These are phyloP conservation scores for Hydnomerulius pinastri DNA, from an alignment of 768 basidiomycete genomes.

Conservation along the genomic window DNA sequence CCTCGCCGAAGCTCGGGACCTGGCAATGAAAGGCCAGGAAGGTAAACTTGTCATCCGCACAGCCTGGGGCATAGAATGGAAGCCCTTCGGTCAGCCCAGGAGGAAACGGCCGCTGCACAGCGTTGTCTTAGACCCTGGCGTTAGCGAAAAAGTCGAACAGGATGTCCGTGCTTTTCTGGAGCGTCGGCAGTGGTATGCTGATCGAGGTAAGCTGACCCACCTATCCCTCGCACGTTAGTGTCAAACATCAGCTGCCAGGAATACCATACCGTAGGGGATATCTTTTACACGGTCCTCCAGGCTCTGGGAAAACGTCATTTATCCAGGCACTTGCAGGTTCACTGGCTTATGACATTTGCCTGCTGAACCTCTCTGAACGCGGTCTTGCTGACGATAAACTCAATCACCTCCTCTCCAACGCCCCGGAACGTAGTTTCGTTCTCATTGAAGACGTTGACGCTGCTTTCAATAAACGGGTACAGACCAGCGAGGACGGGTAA, in stretches of 20 bases:
- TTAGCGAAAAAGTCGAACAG: conserved; percentile 79
- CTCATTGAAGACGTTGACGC: conserved; percentile 98
- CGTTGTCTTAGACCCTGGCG: conserved; percentile 81
- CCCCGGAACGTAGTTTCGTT: conserved; percentile 91
- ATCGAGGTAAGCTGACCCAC: conserved; percentile 66
- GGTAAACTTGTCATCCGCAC: conserved; percentile 96
- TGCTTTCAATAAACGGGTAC: conserved; percentile 91
- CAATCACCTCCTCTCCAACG: conserved; percentile 89
- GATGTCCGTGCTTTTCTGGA: conserved; percentile 84
- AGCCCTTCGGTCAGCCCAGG: conserved; percentile 90
- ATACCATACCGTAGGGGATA: conserved; percentile 98
- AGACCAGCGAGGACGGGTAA: conserved; percentile 91
- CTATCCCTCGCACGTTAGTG: conserved; percentile 1
- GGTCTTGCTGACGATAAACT: conserved; percentile 97
- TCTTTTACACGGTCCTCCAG: conserved; percentile 93
- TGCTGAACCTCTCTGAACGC: conserved; percentile 93
- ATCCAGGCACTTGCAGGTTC: conserved; percentile 96
- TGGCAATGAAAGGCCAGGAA: conserved; percentile 83
- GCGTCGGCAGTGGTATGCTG: conserved; percentile 92
- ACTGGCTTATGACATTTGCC: conserved; percentile 91
- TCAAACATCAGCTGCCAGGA: conserved; percentile 49
- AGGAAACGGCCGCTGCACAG: conserved; percentile 84
- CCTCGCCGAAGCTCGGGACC: conserved; percentile 84
- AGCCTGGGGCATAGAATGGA: conserved; percentile 97
- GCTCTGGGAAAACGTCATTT: conserved; percentile 97